phyloP scores from a whole-genome alignment of 768 basidiomycete species.

The Royoungia palumana region DNA sequence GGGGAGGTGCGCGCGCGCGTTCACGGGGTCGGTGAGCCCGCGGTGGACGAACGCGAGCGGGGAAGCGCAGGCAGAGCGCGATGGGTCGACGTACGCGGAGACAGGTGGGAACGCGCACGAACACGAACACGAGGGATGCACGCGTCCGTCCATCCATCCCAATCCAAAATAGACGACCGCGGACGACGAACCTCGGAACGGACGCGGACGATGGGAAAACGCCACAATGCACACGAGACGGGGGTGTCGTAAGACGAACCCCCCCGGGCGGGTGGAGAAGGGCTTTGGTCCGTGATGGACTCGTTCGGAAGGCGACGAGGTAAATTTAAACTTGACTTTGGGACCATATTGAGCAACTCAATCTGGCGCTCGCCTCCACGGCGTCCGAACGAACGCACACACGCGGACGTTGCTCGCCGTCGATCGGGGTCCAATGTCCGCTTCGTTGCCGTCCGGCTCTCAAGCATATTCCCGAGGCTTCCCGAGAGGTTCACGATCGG shows the following conservation, averaged over 20 bases:
- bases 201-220: not conserved
- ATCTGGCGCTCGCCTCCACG: no score
- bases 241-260: not conserved
- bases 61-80: no score
- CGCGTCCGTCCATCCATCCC: not conserved
- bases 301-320: not conserved
- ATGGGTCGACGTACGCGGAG: not conserved
- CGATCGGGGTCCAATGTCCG: not conserved
- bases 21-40: no score
- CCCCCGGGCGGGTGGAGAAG: not conserved
- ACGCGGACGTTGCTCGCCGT: not conserved
- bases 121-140: not conserved
- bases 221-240: not conserved
- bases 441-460: no score
- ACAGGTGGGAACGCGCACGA: not conserved
- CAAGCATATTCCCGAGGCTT: no score
- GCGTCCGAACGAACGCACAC: no score
- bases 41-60: no score
- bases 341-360: not conserved
- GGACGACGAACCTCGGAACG: not conserved
- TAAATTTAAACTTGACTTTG: not conserved
- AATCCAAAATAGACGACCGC: not conserved
- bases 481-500: no score
- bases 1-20: no score
- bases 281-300: not conserved